Evolutionary conservation across 1,139 yeast genomes (phyloP).

Genomic region (Yamadazyma kanchanaburiensis): DNA sequence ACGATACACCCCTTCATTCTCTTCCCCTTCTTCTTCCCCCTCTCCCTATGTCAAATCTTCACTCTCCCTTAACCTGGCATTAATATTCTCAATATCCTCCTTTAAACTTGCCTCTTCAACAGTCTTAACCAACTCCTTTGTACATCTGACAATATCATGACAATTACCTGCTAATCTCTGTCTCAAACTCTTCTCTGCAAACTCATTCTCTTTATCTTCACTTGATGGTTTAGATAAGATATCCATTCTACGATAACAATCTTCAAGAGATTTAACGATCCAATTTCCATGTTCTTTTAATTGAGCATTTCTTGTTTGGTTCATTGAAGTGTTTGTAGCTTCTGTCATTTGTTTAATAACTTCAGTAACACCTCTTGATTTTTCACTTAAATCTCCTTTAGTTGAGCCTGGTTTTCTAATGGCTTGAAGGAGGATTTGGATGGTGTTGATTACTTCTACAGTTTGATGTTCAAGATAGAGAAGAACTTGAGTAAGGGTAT

Average conservation of each 20-base stretch:
- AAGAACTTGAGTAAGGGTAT: constrained; percentile 79
- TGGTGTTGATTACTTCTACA: constrained; percentile 84
- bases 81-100: constrained; percentile 62
- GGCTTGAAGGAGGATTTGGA: constrained; percentile 74
- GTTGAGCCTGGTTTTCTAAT: constrained; percentile 76
- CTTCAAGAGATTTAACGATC: constrained; percentile 83
- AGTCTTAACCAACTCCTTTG: constrained; percentile 91
- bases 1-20: not conserved
- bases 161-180: constrained; percentile 95
- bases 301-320: constrained; percentile 77
- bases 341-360: constrained; percentile 87
- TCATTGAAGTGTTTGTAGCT: constrained; percentile 87
- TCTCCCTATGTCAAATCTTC: constrained; percentile 29
- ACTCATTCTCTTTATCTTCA: constrained; percentile 51
- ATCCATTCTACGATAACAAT: constrained; percentile 79
- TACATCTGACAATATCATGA: constrained; percentile 93
- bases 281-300: constrained; percentile 88
- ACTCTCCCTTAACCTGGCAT: constrained; percentile 40
- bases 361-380: constrained; percentile 68
- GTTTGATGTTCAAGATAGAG: constrained; percentile 92
- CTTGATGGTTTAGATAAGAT: constrained; percentile 52
- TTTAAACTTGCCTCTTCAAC: constrained; percentile 91
- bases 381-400: constrained; percentile 67
- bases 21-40: not conserved
- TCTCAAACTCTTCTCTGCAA: constrained; percentile 85